Conservation (phyloP, 176 grass and related monocot genomes). For the Oryza meridionalis region DNA sequence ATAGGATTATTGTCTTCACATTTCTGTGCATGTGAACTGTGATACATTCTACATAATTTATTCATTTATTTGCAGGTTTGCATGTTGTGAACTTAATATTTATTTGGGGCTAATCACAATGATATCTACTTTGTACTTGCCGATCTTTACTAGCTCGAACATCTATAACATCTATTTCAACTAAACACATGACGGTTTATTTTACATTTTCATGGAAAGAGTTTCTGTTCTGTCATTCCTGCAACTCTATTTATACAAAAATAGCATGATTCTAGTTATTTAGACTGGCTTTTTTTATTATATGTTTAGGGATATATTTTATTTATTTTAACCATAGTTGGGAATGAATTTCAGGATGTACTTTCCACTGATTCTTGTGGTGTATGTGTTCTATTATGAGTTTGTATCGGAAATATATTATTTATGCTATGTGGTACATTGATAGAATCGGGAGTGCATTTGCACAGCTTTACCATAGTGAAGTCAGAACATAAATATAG, state of each 20-base stretch:
- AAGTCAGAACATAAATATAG: neutral
- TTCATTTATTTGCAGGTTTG: conserved; percentile 8
- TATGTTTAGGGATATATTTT: conserved; percentile 8
- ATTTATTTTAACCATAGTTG: conserved; percentile 8
- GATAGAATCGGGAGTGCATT: neutral
- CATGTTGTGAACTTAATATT: neutral
- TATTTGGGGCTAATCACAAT: neutral
- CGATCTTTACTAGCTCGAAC: neutral
- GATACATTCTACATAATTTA: neutral
- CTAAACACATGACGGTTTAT: neutral
- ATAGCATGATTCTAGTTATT: neutral
- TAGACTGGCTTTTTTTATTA: conserved; percentile 10
- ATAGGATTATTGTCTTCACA: conserved; percentile 1
- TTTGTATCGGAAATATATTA: neutral
- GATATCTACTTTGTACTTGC: conserved; percentile 22
- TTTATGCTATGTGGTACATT: neutral
- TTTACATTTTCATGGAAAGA: conserved; percentile 19
- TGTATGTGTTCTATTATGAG: conserved; percentile 9
- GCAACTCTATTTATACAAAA: neutral
- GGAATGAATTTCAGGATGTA: conserved; percentile 14
- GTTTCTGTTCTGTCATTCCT: neutral
- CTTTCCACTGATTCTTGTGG: conserved; percentile 5
- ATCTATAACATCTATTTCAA: conserved; percentile 16
- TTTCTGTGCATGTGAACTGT: conserved; percentile 25
- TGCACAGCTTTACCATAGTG: neutral